A percentile compares a stretch with the other conserved stretches of the same genome.
phyloP scores from a whole-genome alignment of 495 filamentous ascomycete species.

The Penicillium cataractarum region DNA sequence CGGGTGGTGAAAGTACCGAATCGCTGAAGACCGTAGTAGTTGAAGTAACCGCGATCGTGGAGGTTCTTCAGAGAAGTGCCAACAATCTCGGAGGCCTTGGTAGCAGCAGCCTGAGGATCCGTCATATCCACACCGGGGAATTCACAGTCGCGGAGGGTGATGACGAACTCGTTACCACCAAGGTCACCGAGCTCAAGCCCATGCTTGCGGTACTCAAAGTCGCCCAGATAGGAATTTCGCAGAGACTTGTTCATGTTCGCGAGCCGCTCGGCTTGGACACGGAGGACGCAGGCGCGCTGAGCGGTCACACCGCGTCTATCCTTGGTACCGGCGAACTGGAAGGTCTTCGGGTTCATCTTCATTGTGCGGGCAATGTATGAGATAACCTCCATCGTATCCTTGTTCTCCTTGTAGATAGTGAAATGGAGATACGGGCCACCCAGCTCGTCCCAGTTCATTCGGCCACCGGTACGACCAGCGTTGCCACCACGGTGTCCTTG shows the following conservation, averaged over 20 bases:
- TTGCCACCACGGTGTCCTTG: slow-evolving; percentile 35
- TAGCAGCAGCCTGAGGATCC: slow-evolving; percentile 37
- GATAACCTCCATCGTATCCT: slow-evolving; percentile 94
- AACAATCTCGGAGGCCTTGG: slow-evolving; percentile 58
- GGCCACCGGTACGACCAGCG: slow-evolving; percentile 31
- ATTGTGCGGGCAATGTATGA: slow-evolving; percentile 69
- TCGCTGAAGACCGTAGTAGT: slow-evolving; percentile 94
- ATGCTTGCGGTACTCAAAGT: slow-evolving; percentile 72
- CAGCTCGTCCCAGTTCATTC: slow-evolving; percentile 60
- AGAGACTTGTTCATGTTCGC: slow-evolving; percentile 63
- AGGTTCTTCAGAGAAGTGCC: slow-evolving; percentile 57
- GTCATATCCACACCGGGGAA: slow-evolving; percentile 55
- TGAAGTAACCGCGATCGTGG: slow-evolving; percentile 77
- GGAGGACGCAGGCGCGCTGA: slow-evolving; percentile 76
- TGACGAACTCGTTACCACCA: slow-evolving; percentile 85
- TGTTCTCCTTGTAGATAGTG: slow-evolving; percentile 96
- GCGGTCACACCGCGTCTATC: slow-evolving; percentile 87
- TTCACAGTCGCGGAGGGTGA: slow-evolving; percentile 82
- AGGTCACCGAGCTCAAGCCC: slow-evolving; percentile 82
- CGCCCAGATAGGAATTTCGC: slow-evolving; percentile 66
- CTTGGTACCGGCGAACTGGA: slow-evolving; percentile 92
- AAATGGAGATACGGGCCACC: slow-evolving; percentile 88
- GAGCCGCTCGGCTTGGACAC: slow-evolving; percentile 65
- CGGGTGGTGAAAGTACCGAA: slow-evolving; percentile 84
- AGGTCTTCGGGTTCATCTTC: slow-evolving; percentile 66